Evolutionary conservation across 768 basidiomycete genomes (phyloP).

Genomic region (Leccinum variicolor): DNA sequence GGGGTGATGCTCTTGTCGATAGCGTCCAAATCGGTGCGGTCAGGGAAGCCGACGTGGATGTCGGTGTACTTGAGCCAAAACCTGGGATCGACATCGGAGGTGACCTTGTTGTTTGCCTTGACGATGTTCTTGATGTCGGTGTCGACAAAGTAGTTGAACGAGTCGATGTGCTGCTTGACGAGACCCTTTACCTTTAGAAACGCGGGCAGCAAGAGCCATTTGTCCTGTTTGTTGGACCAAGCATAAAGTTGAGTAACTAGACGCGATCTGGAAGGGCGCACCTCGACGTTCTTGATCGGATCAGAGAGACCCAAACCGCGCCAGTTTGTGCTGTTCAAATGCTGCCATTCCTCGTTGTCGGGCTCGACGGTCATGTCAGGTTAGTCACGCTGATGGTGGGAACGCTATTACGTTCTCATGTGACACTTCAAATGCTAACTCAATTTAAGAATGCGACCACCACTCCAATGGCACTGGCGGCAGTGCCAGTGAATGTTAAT

Average conservation of each 20-base stretch:
- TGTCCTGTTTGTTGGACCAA: constrained; percentile 65
- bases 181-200: constrained; percentile 97
- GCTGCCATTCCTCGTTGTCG: constrained; percentile 56
- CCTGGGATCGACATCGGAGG: constrained; percentile 93
- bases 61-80: constrained; percentile 97
- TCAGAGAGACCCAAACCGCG: constrained; percentile 80
- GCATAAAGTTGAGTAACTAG: constrained; percentile 1
- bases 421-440: no score
- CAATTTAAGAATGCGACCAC: no score
- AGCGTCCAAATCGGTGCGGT: constrained; percentile 78
- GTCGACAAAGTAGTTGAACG: constrained; percentile 98
- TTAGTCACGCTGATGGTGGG: no score
- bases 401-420: no score
- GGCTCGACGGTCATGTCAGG: constrained; percentile 7
- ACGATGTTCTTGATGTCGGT: constrained; percentile 97
- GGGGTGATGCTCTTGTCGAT: constrained; percentile 86
- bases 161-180: constrained; percentile 98
- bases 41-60: constrained; percentile 89
- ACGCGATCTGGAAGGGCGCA: constrained; percentile 34
- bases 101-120: constrained; percentile 88
- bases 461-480: no score
- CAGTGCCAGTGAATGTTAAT: no score
- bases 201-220: constrained; percentile 96
- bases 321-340: constrained; percentile 56
- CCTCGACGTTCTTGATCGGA: constrained; percentile 89